Conservation (phyloP, 2,329 filamentous ascomycete species). For the Aspergillus aculeatinus region DNA sequence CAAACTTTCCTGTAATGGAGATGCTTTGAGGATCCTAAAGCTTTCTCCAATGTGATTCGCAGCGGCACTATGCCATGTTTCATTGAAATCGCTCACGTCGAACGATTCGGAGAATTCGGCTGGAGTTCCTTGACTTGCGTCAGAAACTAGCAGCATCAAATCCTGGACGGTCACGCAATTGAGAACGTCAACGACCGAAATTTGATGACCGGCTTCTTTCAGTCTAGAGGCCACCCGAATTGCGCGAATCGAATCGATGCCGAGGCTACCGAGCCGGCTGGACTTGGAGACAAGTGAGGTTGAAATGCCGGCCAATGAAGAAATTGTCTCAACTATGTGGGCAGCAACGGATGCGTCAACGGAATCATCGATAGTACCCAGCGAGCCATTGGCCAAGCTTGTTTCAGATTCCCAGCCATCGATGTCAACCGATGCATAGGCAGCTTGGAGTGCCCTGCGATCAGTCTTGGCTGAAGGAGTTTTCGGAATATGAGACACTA, state of each 20-base stretch:
- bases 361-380: not conserved
- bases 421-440: conserved; percentile 29
- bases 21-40: conserved; percentile 29
- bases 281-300: conserved; percentile 20
- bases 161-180: conserved; percentile 31
- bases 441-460: conserved; percentile 28
- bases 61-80: conserved; percentile 20
- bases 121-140: not conserved
- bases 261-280: conserved; percentile 28
- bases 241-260: conserved; percentile 34
- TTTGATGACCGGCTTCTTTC: conserved; percentile 22
- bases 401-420: conserved; percentile 27
- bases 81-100: conserved; percentile 25
- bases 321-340: conserved; percentile 24
- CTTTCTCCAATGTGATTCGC: conserved; percentile 18
- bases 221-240: conserved; percentile 29
- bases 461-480: conserved; percentile 36
- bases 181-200: conserved; percentile 33
- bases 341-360: not conserved
- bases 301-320: conserved; percentile 23
- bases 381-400: conserved; percentile 12
- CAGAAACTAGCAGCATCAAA: conserved; percentile 18
- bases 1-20: conserved; percentile 41
- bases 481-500: conserved; percentile 30
- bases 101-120: conserved; percentile 6